These are phyloP conservation scores for Aspergillus pseudoterreus DNA, from an alignment of 2,329 filamentous ascomycete genomes.

Conservation along the genomic window DNA sequence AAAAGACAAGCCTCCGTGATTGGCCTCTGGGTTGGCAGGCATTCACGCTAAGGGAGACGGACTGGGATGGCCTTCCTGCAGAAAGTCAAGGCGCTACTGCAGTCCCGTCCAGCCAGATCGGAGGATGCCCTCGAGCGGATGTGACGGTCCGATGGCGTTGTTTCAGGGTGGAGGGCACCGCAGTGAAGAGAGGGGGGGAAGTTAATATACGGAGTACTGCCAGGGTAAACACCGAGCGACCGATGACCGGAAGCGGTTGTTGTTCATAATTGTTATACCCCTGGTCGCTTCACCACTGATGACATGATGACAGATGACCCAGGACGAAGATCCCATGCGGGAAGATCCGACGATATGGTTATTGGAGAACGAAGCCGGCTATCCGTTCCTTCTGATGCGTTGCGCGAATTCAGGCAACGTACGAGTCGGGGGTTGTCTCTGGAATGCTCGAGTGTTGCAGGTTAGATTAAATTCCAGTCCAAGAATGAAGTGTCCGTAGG, in stretches of 20 bases:
- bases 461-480: background rate
- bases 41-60: background rate
- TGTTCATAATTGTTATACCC: background rate
- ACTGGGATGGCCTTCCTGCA: background rate
- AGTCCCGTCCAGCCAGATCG: background rate
- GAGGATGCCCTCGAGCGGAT: background rate
- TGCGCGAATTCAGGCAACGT: background rate
- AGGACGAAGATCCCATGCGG: slow-evolving; percentile 3
- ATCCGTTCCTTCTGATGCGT: background rate
- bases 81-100: background rate
- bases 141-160: background rate
- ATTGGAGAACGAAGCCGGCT: slow-evolving; percentile 4
- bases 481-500: background rate
- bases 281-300: background rate
- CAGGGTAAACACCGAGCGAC: background rate
- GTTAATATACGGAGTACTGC: background rate
- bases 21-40: background rate
- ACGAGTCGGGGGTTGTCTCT: background rate
- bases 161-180: background rate
- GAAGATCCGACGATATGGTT: slow-evolving; percentile 18
- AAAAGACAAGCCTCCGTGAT: background rate
- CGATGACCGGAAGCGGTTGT: background rate
- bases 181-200: background rate
- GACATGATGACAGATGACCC: background rate
- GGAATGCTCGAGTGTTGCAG: background rate